phyloP scores from a whole-genome alignment of 345 rosid genomes.

The Ailanthus altissimus region DNA sequence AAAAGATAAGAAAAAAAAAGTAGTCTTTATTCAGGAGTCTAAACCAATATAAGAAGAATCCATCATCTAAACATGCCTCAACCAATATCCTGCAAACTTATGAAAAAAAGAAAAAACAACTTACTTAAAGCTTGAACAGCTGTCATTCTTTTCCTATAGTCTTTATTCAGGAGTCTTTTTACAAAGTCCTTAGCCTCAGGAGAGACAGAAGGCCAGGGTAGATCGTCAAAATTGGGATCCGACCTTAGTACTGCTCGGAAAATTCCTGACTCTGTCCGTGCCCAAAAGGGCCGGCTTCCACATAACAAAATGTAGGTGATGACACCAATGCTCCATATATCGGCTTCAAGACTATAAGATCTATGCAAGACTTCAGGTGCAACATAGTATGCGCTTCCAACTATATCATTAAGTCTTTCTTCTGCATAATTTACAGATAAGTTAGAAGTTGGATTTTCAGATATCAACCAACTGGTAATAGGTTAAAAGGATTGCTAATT shows the following conservation, averaged over 20 bases:
- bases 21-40: too few species aligned
- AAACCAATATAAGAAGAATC: too few species aligned
- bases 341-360: conserved; percentile 78
- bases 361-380: conserved; percentile 92
- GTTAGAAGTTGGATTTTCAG: background rate
- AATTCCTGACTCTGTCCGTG: conserved; percentile 85
- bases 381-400: conserved; percentile 85
- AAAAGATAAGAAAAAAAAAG: background rate
- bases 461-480: background rate
- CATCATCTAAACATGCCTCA: background rate
- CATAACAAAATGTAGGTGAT: conserved; percentile 76
- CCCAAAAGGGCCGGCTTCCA: conserved; percentile 92
- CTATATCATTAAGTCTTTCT: conserved; percentile 81
- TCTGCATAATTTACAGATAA: conserved; percentile 38
- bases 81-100: background rate
- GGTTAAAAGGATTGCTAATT: background rate
- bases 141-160: conserved; percentile 81
- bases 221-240: conserved; percentile 74
- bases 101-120: conserved; percentile 24
- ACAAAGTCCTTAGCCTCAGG: conserved; percentile 83
- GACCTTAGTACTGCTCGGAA: conserved; percentile 77
- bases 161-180: conserved; percentile 82
- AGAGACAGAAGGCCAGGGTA: conserved; percentile 77
- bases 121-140: conserved; percentile 83
- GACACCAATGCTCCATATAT: conserved; percentile 89